Evolutionary conservation across 257 asterid genomes (phyloP).

Genomic region (Eustoma russellianum): DNA sequence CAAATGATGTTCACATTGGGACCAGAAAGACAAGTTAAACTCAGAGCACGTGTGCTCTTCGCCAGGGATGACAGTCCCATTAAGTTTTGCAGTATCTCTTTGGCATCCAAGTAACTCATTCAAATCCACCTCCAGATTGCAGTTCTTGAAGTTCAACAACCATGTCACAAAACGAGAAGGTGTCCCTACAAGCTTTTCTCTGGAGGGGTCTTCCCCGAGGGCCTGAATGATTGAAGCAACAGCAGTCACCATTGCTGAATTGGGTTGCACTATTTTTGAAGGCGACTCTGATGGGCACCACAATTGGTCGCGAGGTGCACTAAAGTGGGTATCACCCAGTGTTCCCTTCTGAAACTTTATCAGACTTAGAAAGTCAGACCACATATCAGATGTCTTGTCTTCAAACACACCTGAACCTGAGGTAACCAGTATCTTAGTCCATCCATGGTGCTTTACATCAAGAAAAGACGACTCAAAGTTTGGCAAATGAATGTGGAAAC

Average conservation of each 20-base stretch:
- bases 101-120: slow-evolving; percentile 33
- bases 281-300: slow-evolving; percentile 63
- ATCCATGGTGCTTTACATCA: slow-evolving; percentile 47
- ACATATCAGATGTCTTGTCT: slow-evolving; percentile 35
- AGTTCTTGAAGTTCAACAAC: slow-evolving; percentile 58
- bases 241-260: slow-evolving; percentile 44
- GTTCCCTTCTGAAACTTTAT: slow-evolving; percentile 49
- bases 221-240: slow-evolving; percentile 50
- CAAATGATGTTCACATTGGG: slow-evolving; percentile 89
- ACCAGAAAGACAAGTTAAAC: slow-evolving; percentile 64
- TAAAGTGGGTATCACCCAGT: slow-evolving; percentile 7
- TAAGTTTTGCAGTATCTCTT: slow-evolving; percentile 20
- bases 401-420: slow-evolving; percentile 82
- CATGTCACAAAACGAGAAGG: slow-evolving; percentile 68
- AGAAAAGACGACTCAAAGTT: slow-evolving; percentile 33
- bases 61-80: slow-evolving; percentile 17
- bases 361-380: slow-evolving; percentile 74
- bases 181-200: slow-evolving; percentile 70
- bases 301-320: slow-evolving; percentile 17
- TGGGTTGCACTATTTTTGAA: slow-evolving; percentile 24
- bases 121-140: slow-evolving; percentile 49
- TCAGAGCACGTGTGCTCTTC: slow-evolving; percentile 43
- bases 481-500: slow-evolving; percentile 66
- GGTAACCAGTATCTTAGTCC: slow-evolving; percentile 33
- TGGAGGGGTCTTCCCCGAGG: slow-evolving; percentile 72